Conservation (phyloP, 495 filamentous ascomycete species). For the Peziza echinospora region DNA sequence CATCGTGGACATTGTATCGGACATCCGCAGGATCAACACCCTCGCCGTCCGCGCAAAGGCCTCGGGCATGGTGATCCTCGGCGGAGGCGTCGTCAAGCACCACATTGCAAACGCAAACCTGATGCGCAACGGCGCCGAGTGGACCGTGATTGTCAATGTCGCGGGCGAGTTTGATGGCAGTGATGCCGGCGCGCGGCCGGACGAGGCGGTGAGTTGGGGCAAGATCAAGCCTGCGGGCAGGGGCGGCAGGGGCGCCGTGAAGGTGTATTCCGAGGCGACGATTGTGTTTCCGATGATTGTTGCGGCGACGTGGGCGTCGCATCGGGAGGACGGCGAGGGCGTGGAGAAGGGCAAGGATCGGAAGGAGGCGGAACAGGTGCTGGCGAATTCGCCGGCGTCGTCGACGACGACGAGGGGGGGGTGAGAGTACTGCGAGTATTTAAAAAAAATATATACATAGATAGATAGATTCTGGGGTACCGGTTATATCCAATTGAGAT, state of each 20-base stretch:
- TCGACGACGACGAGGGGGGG: too few species aligned
- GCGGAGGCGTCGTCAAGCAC: slow-evolving; percentile 84
- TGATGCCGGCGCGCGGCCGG: slow-evolving; percentile 84
- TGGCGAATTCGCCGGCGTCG: too few species aligned
- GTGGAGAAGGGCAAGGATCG: background rate
- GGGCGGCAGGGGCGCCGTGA: slow-evolving; percentile 40
- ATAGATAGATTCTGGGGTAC: too few species aligned
- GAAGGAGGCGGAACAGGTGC: too few species aligned
- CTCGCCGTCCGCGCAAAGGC: slow-evolving; percentile 63
- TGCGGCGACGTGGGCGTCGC: slow-evolving; percentile 72
- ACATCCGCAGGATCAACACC: slow-evolving; percentile 75
- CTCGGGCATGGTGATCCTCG: slow-evolving; percentile 83
- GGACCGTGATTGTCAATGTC: slow-evolving; percentile 91
- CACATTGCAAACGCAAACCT: slow-evolving; percentile 93
- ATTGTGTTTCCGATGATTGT: slow-evolving; percentile 85
- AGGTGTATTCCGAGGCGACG: slow-evolving; percentile 87
- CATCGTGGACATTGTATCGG: slow-evolving; percentile 67
- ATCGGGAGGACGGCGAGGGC: slow-evolving; percentile 1
- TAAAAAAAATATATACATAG: too few species aligned
- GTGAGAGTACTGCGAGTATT: too few species aligned
- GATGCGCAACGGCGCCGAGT: slow-evolving; percentile 93
- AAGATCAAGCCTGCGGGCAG: slow-evolving; percentile 70
- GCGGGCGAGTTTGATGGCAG: slow-evolving; percentile 92
- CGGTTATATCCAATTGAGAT: too few species aligned
- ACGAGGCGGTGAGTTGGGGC: slow-evolving; percentile 95